A percentile compares a stretch with the other conserved stretches of the same genome.
Evolutionary conservation across 192 early-diverging fungal genomes (phyloP).

Genomic region (Obelidium mucronatum): DNA sequence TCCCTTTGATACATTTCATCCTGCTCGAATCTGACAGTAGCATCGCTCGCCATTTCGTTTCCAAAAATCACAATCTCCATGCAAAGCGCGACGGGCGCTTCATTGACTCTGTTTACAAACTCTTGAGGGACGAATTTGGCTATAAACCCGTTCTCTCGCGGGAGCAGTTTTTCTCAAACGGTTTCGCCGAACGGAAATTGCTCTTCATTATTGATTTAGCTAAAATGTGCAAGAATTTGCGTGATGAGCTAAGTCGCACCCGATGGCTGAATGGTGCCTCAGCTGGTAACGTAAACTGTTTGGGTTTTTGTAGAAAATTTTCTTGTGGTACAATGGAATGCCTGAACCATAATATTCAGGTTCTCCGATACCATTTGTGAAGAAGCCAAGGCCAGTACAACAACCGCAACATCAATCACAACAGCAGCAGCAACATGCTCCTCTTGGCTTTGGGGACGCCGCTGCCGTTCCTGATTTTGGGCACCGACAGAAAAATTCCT

Average conservation of each 20-base stretch:
- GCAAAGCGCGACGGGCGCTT: conserved; percentile 62
- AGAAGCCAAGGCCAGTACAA: too few relatives aligned
- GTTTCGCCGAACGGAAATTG: conserved; percentile 59
- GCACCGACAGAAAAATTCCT: too few relatives aligned
- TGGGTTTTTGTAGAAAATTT: neutral
- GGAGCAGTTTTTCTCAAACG: conserved; percentile 58
- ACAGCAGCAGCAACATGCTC: neutral
- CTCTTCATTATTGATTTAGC: conserved; percentile 49
- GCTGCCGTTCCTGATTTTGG: too few relatives aligned
- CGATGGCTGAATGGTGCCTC: too few relatives aligned
- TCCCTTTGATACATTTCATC: conserved; percentile 64
- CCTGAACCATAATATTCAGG: too few relatives aligned
- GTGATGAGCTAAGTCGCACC: neutral
- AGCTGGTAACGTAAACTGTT: neutral
- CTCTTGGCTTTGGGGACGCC: neutral
- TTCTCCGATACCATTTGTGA: neutral
- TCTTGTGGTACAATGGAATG: too few relatives aligned
- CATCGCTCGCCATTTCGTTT: conserved; percentile 49
- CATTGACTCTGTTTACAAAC: conserved; percentile 53
- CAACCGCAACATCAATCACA: neutral
- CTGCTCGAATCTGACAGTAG: conserved; percentile 56
- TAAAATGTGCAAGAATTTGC: conserved; percentile 5
- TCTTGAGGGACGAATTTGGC: conserved; percentile 60
- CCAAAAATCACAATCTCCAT: conserved; percentile 50
- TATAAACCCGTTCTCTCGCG: conserved; percentile 56